Conservation (phyloP, 108 stramenopile genomes). For the Discostella stelligeroides region DNA sequence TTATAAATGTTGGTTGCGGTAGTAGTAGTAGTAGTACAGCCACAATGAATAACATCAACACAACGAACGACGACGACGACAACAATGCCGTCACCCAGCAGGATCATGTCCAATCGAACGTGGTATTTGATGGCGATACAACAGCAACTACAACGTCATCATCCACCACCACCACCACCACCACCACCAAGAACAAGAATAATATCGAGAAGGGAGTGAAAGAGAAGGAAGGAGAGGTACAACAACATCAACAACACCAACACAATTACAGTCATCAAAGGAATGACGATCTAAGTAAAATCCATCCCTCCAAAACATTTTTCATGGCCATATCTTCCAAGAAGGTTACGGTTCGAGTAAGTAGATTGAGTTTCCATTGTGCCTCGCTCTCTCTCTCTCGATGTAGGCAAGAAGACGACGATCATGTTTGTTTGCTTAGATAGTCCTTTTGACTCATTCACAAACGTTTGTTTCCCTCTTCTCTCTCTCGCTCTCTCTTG, state of each 20-base stretch:
- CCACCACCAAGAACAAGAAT: too few species aligned
- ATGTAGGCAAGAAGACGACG: not conserved
- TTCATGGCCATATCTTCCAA: slow-evolving; percentile 29
- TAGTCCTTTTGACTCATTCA: too few species aligned
- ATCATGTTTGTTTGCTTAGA: not conserved
- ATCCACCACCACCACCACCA: too few species aligned
- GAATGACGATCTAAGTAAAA: slow-evolving; percentile 31
- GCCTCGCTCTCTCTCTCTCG: not conserved
- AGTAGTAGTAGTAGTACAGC: too few species aligned
- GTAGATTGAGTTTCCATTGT: slow-evolving; percentile 1
- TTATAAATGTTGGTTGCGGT: slow-evolving; percentile 13
- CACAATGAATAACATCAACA: too few species aligned
- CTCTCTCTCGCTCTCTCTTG: not conserved
- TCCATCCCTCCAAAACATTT: slow-evolving; percentile 44
- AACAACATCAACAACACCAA: not conserved
- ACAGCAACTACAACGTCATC: too few species aligned
- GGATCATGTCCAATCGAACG: too few species aligned
- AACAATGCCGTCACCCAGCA: too few species aligned
- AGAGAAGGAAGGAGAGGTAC: not conserved
- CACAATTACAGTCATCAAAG: not conserved
- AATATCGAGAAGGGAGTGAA: too few species aligned
- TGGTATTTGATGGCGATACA: too few species aligned
- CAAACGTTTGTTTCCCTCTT: not conserved
- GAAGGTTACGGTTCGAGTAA: slow-evolving; percentile 34
- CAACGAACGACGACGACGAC: too few species aligned